Percentiles rank a stretch among this genome's conserved stretches.
These are phyloP conservation scores for Malbranchea zuffiana DNA, from an alignment of 2,329 filamentous ascomycete genomes.

Conservation along the genomic window DNA sequence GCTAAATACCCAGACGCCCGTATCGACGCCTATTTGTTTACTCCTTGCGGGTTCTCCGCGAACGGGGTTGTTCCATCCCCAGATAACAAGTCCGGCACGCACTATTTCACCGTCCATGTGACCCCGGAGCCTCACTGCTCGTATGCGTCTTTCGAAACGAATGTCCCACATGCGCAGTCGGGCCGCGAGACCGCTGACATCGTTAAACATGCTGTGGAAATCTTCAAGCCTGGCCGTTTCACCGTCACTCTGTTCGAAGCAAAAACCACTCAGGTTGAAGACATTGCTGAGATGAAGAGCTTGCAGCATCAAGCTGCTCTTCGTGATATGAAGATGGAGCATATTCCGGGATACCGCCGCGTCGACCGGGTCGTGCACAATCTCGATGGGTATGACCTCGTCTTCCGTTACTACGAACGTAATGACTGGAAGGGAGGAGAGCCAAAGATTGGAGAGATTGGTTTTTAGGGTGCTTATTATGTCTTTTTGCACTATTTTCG, in stretches of 20 bases:
- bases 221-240: slow-evolving; percentile 97
- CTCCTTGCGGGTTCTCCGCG: slow-evolving; percentile 91
- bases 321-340: slow-evolving; percentile 53
- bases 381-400: slow-evolving; percentile 90
- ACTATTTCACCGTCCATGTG: slow-evolving; percentile 98
- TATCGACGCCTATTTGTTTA: slow-evolving; percentile 93
- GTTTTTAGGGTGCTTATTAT: slow-evolving; percentile 8
- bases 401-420: slow-evolving; percentile 93
- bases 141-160: slow-evolving; percentile 96
- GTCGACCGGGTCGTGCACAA: slow-evolving; percentile 95
- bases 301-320: slow-evolving; percentile 35
- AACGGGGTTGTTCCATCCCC: slow-evolving; percentile 88
- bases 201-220: slow-evolving; percentile 83
- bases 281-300: slow-evolving; percentile 30
- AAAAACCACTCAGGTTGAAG: slow-evolving; percentile 42
- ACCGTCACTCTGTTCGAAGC: slow-evolving; percentile 94
- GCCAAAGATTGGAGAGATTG: slow-evolving; percentile 49
- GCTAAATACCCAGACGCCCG: slow-evolving; percentile 82
- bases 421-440: slow-evolving; percentile 64
- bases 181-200: slow-evolving; percentile 83
- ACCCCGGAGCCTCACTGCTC: slow-evolving; percentile 95
- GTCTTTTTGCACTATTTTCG: slow-evolving; percentile 2
- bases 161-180: slow-evolving; percentile 79
- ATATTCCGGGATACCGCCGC: slow-evolving; percentile 73
- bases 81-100: slow-evolving; percentile 45